Evolutionary conservation across 2,329 filamentous ascomycete species (phyloP), one percentile per base, ranked within the genome.

Genomic region (Phialophora tarda): DNA sequence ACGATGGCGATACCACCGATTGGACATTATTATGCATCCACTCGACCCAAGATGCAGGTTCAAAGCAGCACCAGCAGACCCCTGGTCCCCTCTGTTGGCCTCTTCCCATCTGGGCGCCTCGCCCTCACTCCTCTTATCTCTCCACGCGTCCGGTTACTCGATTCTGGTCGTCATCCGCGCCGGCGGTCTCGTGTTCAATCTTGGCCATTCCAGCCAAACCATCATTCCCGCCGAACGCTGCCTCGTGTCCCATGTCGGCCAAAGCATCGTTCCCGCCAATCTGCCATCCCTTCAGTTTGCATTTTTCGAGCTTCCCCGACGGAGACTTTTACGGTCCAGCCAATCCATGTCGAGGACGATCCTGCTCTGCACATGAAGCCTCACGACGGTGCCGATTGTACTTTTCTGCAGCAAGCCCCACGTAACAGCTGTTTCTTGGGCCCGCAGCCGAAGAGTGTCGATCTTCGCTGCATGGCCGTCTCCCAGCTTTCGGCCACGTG

Each of bases 91-190:
- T n/a, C n/a, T n/a, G n/a, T n/a, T n/a, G n/a, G 14, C 24, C 48
- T 5, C 8, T 5, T 5, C 24, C 48, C 48, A 26, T 51, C 23
- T 51, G 38, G 4, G 7, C 30, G 30, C 30, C 4, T n/a, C 38
- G 38, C 47, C 47, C 21, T 23, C 47, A 30, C 48, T 26, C 3
- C n/a, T 50, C 24, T 51, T 24, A 51, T 51, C 48, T 51, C 48
- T 14, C 23, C 48, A 8, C 48, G 48, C 48, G 21, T 51, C 48
- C 23, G 48, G 24, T 51, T 51, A 26, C 48, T 51, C 48, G 24
- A 24, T 51, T 14, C 48, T 51, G 48, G 21, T 51, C 48, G 12
- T 51, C 48, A 28, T 51, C 48, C 48, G n/a, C 48, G 12, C 21
- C 12, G 48, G 3, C 48, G 2, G 17, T 10, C 44, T 48, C 44